Conservation (phyloP, 495 filamentous ascomycete genomes). For the Trichoderma erinaceum region DNA sequence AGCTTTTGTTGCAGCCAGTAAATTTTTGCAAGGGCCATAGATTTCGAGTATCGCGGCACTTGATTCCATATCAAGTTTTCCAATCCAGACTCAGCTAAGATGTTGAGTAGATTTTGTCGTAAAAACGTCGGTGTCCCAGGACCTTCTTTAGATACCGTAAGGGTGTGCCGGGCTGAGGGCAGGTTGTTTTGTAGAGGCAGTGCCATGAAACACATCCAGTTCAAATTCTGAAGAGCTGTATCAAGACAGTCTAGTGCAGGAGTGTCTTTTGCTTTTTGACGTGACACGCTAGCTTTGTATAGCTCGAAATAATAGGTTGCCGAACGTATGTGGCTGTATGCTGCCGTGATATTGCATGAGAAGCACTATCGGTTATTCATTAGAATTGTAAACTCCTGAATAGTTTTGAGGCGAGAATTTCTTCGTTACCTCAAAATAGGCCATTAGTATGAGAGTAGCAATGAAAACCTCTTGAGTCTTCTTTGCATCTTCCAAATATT, state of each 20-base stretch:
- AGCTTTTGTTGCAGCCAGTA: not conserved
- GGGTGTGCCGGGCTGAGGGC: not conserved
- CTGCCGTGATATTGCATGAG: not conserved
- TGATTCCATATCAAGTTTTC: not conserved
- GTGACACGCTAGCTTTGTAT: not conserved
- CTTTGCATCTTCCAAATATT: not conserved
- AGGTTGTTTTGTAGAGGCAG: not conserved
- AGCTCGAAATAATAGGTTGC: not conserved
- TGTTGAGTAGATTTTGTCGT: not conserved
- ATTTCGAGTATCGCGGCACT: not conserved
- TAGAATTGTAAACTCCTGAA: not conserved
- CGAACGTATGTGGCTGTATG: not conserved
- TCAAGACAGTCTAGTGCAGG: not conserved
- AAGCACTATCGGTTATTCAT: not conserved
- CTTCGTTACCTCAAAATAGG: constrained; percentile 5
- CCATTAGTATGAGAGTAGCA: constrained; percentile 1
- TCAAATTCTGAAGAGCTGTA: not conserved
- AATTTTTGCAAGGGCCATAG: not conserved
- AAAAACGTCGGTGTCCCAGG: not conserved
- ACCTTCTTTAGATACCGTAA: not conserved
- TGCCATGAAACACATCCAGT: not conserved
- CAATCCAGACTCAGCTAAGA: not conserved
- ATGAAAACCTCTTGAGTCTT: not conserved
- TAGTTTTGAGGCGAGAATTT: not conserved
- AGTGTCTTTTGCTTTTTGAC: not conserved